Base-by-base conservation (phyloP, 345 rosid genomes). In the Gossypium longicalyx region DNA sequence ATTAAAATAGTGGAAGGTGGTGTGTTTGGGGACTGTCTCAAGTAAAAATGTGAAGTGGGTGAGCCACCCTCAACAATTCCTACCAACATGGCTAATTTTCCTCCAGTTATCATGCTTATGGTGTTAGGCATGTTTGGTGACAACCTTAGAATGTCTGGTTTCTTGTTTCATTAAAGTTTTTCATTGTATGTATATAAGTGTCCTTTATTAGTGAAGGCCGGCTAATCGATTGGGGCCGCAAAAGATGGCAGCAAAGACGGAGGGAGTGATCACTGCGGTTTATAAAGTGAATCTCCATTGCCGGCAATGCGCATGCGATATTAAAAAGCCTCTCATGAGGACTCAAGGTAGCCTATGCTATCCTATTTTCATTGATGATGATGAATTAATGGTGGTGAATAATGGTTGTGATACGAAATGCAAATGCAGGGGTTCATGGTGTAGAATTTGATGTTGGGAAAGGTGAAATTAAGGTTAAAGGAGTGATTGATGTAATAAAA, bases 261-360 rank as follows among this genome's bases (percentile, higher is more conserved):
- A 61, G 15, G 86, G 75, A 64, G 79, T 86, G 65, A 84, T 86
- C 72, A 86, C 88, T 0, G 95, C 89, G 0, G 82, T 89, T 47
- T 90, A 88, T 88, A 91, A 76, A 85, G 89, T 91, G n/a, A 91
- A 91, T 69, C 83, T 93, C 66, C 98, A 93, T 19, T 91, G 98
- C 82, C 88, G 70, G 11, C 83, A 93, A 77, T 91, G 95, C 48
- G 92, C 93, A 13, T 68, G 78, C 53, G 85, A 84, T 80, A 84
- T 93, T 79, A 89, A 80, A 81, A 89, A 73, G 78, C 93, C 93
- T 75, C 95, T 91, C 70, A 67, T 91, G 19, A 78, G 78, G 41
- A 83, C 80, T 1, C 81, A 84, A 84, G 93, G 92, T 85, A 49
- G 41, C 7, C 41, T 34, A 34, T 5, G 41, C 41, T 34, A 34